phyloP scores from a whole-genome alignment of 352 stramenopile species.

The Phytophthora megakarya region DNA sequence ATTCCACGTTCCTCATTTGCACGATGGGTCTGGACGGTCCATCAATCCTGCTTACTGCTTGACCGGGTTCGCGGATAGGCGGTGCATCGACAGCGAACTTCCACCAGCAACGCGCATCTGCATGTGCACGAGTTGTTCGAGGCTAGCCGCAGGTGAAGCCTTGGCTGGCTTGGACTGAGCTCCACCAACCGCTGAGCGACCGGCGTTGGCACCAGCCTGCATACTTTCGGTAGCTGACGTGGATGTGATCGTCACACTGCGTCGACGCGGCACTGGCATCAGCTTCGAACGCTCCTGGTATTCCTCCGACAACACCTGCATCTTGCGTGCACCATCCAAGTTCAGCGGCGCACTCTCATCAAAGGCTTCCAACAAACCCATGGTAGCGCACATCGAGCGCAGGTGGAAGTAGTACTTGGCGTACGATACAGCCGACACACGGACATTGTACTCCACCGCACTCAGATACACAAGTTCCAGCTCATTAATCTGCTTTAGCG shows the following conservation, averaged over 20 bases:
- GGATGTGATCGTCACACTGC: slow-evolving; percentile 80
- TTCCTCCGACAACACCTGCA: slow-evolving; percentile 88
- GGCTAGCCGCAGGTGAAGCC: slow-evolving; percentile 66
- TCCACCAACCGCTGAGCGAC: slow-evolving; percentile 23
- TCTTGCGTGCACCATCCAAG: slow-evolving; percentile 82
- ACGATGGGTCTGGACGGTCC: slow-evolving; percentile 19
- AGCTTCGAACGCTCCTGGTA: slow-evolving; percentile 87
- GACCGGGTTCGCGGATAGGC: slow-evolving; percentile 48
- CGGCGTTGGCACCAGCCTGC: slow-evolving; percentile 21
- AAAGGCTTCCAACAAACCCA: slow-evolving; percentile 78
- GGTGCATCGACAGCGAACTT: slow-evolving; percentile 56
- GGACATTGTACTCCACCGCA: slow-evolving; percentile 91
- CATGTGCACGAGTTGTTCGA: slow-evolving; percentile 88
- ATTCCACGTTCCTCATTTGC: slow-evolving; percentile 29
- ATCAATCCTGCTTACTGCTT: slow-evolving; percentile 30
- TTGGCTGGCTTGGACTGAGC: slow-evolving; percentile 34
- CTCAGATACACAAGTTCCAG: slow-evolving; percentile 94
- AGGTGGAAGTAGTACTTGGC: slow-evolving; percentile 98
- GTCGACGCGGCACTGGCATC: slow-evolving; percentile 66
- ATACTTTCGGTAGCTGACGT: slow-evolving; percentile 47
- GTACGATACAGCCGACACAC: slow-evolving; percentile 85
- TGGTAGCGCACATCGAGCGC: slow-evolving; percentile 93
- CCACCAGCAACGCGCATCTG: slow-evolving; percentile 76
- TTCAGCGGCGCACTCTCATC: slow-evolving; percentile 82
- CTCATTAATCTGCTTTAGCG: slow-evolving; percentile 94